phyloP scores from a whole-genome alignment of 257 asterid species.

The Fraxinus cuspidata region DNA sequence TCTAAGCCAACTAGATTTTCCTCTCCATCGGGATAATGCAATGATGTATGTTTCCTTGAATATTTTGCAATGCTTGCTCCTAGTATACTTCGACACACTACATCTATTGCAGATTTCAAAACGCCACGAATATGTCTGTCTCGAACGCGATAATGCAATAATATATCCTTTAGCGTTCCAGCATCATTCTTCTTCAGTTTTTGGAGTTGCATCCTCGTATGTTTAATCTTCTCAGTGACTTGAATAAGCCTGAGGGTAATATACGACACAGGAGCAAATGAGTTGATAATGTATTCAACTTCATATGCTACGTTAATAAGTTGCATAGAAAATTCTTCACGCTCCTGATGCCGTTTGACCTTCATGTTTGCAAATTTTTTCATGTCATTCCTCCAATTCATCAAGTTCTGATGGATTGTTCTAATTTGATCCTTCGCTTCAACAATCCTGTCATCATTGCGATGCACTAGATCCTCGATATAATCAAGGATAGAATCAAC shows the following conservation, averaged over 20 bases:
- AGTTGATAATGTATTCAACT: constrained; percentile 28
- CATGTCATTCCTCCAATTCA: background rate
- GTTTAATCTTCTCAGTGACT: background rate
- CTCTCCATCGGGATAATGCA: background rate
- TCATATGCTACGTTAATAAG: constrained; percentile 22
- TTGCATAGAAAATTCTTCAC: background rate
- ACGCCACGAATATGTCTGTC: too few species aligned
- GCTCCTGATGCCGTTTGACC: background rate
- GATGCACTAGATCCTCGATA: constrained; percentile 10
- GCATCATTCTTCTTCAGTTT: background rate
- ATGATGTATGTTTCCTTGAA: too few species aligned
- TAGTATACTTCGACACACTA: too few species aligned
- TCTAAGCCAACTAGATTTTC: background rate
- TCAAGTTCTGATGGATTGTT: background rate
- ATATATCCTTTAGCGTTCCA: background rate
- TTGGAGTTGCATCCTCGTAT: background rate
- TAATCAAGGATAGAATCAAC: constrained; percentile 26
- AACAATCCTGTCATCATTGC: background rate
- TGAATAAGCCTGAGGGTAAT: constrained; percentile 10
- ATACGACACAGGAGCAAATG: constrained; percentile 17
- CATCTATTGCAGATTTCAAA: too few species aligned
- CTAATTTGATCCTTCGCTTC: constrained; percentile 14
- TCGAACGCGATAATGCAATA: too few species aligned
- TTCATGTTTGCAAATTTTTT: background rate
- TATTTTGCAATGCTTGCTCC: too few species aligned